phyloP scores from a whole-genome alignment of 2,329 filamentous ascomycete species.

The Sporothrix variecibatus region DNA sequence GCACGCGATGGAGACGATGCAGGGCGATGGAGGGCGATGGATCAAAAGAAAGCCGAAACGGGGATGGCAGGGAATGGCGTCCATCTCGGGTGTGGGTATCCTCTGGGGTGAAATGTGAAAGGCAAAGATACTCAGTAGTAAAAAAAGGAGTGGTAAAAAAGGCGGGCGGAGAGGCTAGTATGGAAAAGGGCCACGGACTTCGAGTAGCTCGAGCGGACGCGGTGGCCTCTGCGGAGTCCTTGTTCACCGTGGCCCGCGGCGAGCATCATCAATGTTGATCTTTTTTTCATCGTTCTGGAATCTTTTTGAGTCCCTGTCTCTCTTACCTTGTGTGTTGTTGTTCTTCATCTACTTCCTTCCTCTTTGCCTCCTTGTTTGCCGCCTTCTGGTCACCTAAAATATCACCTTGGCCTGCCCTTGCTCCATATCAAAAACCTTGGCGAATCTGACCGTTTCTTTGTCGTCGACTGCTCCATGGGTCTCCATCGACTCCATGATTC shows the following conservation, averaged over 20 bases:
- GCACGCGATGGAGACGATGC: background rate
- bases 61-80: too few relatives aligned
- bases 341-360: background rate
- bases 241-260: too few relatives aligned
- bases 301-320: background rate
- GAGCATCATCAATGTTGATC: background rate
- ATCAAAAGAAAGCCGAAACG: too few relatives aligned
- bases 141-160: background rate
- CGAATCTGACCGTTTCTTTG: background rate
- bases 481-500: background rate
- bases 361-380: background rate
- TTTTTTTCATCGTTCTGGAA: background rate
- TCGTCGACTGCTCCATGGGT: background rate
- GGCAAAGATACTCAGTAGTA: background rate
- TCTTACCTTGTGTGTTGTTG: background rate
- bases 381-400: background rate
- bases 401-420: background rate
- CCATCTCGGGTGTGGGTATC: conserved; percentile 12
- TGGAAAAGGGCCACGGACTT: background rate
- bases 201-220: background rate
- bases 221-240: too few relatives aligned
- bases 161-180: background rate
- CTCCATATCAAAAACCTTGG: background rate
- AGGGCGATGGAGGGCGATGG: background rate
- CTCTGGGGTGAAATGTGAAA: background rate